Base-by-base conservation (phyloP, 1,139 yeast genomes). In the Candida sanyaensis region DNA sequence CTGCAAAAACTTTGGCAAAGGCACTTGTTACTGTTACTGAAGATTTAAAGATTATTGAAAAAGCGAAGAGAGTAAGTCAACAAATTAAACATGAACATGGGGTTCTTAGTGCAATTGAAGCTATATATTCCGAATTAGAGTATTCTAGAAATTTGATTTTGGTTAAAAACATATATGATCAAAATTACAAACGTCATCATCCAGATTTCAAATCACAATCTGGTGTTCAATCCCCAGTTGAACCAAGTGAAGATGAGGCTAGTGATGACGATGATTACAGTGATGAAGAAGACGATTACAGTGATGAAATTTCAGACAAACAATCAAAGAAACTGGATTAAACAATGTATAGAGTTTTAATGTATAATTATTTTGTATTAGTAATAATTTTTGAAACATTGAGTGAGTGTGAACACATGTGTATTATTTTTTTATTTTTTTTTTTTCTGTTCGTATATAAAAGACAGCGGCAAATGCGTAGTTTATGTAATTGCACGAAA, bases 111-210 rank as follows among this genome's bases (percentile, higher is more conserved):
- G 98, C 98, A 0, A 83, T 92, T 43, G 85, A 83, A 50, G 69
- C 81, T 10, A 87, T 92, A 17, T 92, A 92, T 65, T 76, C 83
- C 1, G 91, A 91, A 55, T 65, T 91, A 64, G 93, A 85, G 47
- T 92, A 92, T 62, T 89, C 97, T 2, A 69, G 78, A 51, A 77
- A 74, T 46, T 66, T 80, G 49, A 55, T 47, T 21, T 38, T 41
- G 29, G 60, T 59, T 40, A 71, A 70, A 44, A 69, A 66, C 39
- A 57, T 58, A 39, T 56, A 63, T 47, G 65, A 62, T 48, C 65
- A 64, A 37, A 49, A 56, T 38, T 53, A 61, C 47, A 60, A 49
- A 49, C 50, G 54, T 27, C 61, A 59, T 37, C 62, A 61, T 49
- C 58, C 64, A 38, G 60, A 54, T 37, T 49, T 49, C 27, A 57